These are phyloP conservation scores for Alternaria burnsii DNA, from an alignment of 2,329 filamentous ascomycete genomes.

Conservation along the genomic window DNA sequence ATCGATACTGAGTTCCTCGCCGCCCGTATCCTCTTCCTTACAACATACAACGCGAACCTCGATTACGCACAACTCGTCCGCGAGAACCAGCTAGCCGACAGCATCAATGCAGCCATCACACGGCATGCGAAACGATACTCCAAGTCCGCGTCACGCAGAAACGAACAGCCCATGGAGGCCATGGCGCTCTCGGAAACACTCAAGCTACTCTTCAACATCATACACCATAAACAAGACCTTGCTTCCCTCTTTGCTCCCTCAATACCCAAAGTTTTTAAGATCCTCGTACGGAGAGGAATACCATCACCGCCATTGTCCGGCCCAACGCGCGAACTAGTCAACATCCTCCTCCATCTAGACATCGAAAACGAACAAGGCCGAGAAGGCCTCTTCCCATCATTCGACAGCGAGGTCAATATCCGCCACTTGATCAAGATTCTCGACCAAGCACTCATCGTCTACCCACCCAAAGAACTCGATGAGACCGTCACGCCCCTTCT, in stretches of 20 bases:
- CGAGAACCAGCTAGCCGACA: constrained; percentile 71
- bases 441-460: constrained; percentile 69
- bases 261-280: constrained; percentile 73
- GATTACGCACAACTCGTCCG: constrained; percentile 72
- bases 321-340: constrained; percentile 76
- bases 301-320: constrained; percentile 74
- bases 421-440: constrained; percentile 75
- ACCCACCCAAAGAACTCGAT: constrained; percentile 76
- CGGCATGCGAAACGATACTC: constrained; percentile 67
- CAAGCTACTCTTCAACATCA: constrained; percentile 89
- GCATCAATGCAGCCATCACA: constrained; percentile 72
- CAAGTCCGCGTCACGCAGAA: constrained; percentile 34
- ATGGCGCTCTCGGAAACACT: constrained; percentile 85
- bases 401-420: constrained; percentile 66
- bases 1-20: constrained; percentile 87
- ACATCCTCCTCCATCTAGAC: constrained; percentile 82
- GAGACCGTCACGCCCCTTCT: constrained; percentile 74
- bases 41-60: constrained; percentile 78
- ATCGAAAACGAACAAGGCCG: constrained; percentile 60
- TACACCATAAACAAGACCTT: constrained; percentile 74
- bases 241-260: constrained; percentile 70
- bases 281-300: constrained; percentile 70
- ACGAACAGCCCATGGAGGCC: constrained; percentile 69
- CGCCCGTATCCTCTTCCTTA: constrained; percentile 80
- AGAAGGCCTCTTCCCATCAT: constrained; percentile 71